Evolutionary conservation across 352 stramenopile species (phyloP).

Genomic region (Elongisporangium undulatum): DNA sequence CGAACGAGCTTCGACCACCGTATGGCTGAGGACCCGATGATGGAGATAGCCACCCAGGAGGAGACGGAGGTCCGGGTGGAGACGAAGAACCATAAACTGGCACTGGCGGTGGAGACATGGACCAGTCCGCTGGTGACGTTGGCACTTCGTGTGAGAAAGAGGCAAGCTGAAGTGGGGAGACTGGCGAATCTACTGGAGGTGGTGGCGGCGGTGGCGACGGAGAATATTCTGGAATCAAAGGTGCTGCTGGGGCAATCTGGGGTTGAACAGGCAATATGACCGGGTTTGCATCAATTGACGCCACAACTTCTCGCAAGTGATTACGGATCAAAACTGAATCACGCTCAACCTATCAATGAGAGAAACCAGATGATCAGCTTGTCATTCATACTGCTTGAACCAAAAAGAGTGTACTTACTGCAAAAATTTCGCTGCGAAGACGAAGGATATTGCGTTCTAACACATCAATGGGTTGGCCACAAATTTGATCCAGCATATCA

Average conservation of each 20-base stretch:
- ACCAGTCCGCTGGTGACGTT: conserved; percentile 1
- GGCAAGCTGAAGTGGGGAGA: conserved; percentile 4
- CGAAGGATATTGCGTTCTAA: conserved; percentile 57
- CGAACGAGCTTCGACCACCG: background rate
- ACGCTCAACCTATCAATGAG: conserved; percentile 46
- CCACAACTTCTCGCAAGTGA: conserved; percentile 65
- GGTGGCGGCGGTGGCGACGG: conserved; percentile 11
- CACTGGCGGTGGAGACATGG: conserved; percentile 4
- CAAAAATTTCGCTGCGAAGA: conserved; percentile 43
- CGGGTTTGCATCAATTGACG: conserved; percentile 66
- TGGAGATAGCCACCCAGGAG: conserved; percentile 15
- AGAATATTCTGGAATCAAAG: conserved; percentile 5
- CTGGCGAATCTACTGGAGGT: conserved; percentile 12
- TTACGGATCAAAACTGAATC: conserved; percentile 65
- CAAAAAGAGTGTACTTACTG: conserved; percentile 30
- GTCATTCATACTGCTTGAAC: background rate
- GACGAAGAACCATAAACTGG: conserved; percentile 14
- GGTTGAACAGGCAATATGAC: conserved; percentile 34
- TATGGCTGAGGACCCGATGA: conserved; percentile 6
- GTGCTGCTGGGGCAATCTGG: conserved; percentile 11
- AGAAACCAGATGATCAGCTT: background rate
- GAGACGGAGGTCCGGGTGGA: conserved; percentile 25
- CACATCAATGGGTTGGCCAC: conserved; percentile 61
- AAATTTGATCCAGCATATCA: conserved; percentile 84
- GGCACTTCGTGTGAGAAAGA: conserved; percentile 1